Evolutionary conservation across 352 stramenopile genomes (phyloP).

Genomic region (Phytophthora pisi): DNA sequence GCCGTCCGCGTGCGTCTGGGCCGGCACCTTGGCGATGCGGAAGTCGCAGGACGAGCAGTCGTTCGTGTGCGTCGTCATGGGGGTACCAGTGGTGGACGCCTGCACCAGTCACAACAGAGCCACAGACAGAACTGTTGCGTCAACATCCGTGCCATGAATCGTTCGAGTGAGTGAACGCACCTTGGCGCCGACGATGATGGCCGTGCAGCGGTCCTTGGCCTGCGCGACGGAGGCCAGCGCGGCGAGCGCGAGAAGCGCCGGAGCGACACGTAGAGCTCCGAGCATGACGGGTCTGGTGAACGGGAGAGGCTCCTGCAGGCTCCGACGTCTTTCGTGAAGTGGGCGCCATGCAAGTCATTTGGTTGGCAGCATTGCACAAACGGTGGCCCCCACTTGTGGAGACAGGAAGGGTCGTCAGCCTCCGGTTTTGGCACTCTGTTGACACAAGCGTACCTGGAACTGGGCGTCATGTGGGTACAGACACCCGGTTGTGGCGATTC

Average conservation of each 20-base stretch:
- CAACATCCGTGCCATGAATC: not conserved
- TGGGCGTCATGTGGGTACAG: not conserved
- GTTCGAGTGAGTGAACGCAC: slow-evolving; percentile 15
- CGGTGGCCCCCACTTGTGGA: not conserved
- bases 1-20: slow-evolving; percentile 48
- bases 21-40: slow-evolving; percentile 78
- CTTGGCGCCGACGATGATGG: slow-evolving; percentile 81
- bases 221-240: slow-evolving; percentile 14
- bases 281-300: slow-evolving; percentile 16
- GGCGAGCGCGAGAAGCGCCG: slow-evolving; percentile 27
- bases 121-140: not conserved
- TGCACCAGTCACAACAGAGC: slow-evolving; percentile 20
- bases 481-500: not conserved
- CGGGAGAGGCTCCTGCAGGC: slow-evolving; percentile 1
- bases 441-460: not conserved
- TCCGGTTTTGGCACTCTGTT: not conserved
- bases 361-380: slow-evolving; percentile 4
- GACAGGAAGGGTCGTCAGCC: not conserved
- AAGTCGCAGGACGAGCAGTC: slow-evolving; percentile 88
- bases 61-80: slow-evolving; percentile 87
- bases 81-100: slow-evolving; percentile 63
- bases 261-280: not conserved
- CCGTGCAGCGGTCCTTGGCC: slow-evolving; percentile 73
- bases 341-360: not conserved
- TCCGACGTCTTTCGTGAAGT: slow-evolving; percentile 8